Evolutionary conservation across 176 grass and related monocot species (phyloP), one percentile per base, ranked within the genome.

Genomic region (Triticum monococcum): DNA sequence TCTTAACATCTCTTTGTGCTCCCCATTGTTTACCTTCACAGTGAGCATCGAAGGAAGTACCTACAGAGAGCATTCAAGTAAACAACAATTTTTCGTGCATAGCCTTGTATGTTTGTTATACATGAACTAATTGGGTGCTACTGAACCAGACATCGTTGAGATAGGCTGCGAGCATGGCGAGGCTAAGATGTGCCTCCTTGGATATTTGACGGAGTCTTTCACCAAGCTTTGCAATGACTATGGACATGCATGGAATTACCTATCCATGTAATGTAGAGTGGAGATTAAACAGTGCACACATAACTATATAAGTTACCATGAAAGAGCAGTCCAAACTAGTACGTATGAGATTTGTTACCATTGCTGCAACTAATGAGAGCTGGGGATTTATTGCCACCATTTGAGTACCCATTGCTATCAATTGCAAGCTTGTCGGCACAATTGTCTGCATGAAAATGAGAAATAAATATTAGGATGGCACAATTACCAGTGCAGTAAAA

Each of bases 21-120:
- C 94, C 72, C 87, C 94, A 37, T 85, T 90, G 70, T 92, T 92
- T 77, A 86, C 92, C 88, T 97, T 97, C 37, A 97, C 89, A 68
- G 88, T 82, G 36, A 97, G 88, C 87, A 97, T 94, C 2, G 88
- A 94, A 1, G 92, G 94, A 87, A 97, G 75, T 37, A 94, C 85
- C 92, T 97, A 69, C 16, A 91, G 40, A 77, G 50, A 20, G 78
- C 54, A 50, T 66, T 59, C 25, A 46, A 16, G 12, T 81, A 80
- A 90, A 66, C 26, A 89, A 78, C 69, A 38, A 36, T 26, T 36
- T 36, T 36, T 22, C 54, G 0, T 28, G 11, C 33, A 45, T 28
- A 59, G 17, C 22, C n/a, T 0, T 74, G 22, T 20, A 75, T 66
- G 59, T 2, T 63, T 85, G 38, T 74, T 18, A 64, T 70, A 75